These are phyloP conservation scores for Fusarium verrucosum DNA, from an alignment of 2,329 filamentous ascomycete species.

Conservation along the genomic window DNA sequence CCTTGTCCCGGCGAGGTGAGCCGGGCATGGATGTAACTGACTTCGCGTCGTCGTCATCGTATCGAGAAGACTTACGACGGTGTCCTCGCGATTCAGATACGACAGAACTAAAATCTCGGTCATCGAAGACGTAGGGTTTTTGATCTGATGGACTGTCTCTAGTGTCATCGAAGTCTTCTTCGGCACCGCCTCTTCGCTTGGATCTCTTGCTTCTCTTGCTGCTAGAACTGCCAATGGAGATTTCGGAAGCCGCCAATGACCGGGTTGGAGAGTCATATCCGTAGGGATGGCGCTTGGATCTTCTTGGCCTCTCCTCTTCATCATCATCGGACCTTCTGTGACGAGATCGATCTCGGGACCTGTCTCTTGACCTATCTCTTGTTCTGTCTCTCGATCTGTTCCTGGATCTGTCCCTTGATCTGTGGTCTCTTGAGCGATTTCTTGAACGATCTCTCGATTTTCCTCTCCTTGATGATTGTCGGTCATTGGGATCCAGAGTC, in stretches of 20 bases:
- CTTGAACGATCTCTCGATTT: conserved; percentile 29
- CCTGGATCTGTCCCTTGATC: conserved; percentile 3
- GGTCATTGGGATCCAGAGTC: conserved; percentile 21
- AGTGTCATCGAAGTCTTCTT: conserved; percentile 48
- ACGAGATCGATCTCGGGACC: conserved; percentile 27
- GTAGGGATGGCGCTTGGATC: conserved; percentile 49
- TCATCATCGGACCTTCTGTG: conserved; percentile 45
- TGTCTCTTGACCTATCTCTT: conserved; percentile 17
- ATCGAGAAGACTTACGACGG: conserved; percentile 45
- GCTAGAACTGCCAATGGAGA: conserved; percentile 49
- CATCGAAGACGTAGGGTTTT: conserved; percentile 53
- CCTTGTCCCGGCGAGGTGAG: conserved; percentile 49
- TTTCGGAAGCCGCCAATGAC: conserved; percentile 50
- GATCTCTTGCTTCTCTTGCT: conserved; percentile 55
- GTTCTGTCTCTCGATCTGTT: conserved; percentile 9
- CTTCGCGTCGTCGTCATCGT: conserved; percentile 59
- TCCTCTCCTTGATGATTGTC: conserved; percentile 26
- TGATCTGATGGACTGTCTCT: conserved; percentile 54
- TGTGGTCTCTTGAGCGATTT: conserved; percentile 10
- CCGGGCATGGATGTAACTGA: conserved; percentile 54
- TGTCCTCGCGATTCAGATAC: conserved; percentile 56
- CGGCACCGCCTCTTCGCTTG: conserved; percentile 50
- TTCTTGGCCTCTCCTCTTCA: conserved; percentile 49
- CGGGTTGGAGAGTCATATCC: conserved; percentile 47
- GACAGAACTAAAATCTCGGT: conserved; percentile 60